phyloP scores from a whole-genome alignment of 345 rosid genomes.

The Eucalyptus rudis region DNA sequence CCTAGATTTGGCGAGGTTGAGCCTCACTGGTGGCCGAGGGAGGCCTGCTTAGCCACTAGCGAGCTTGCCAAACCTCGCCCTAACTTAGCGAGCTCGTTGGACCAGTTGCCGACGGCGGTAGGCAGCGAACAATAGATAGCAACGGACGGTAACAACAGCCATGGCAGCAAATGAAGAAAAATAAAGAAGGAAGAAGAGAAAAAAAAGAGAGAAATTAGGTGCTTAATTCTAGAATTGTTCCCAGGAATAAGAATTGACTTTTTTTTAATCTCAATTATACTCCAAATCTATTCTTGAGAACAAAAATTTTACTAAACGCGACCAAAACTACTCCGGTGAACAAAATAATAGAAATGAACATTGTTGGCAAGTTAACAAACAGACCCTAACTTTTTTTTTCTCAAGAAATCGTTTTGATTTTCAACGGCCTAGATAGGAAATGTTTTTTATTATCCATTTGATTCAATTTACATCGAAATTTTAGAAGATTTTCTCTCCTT shows the following conservation, averaged over 20 bases:
- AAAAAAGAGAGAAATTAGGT: too few relatives aligned
- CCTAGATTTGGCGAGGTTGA: fast-evolving
- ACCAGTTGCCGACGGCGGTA: fast-evolving
- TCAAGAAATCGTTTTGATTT: neutral
- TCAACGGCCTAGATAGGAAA: fast-evolving
- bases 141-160: fast-evolving
- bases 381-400: neutral
- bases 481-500: neutral
- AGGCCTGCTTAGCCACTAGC: fast-evolving
- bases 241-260: fast-evolving
- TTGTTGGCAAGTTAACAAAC: too few relatives aligned
- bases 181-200: too few relatives aligned
- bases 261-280: too few relatives aligned
- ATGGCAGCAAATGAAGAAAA: too few relatives aligned
- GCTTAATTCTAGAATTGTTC: too few relatives aligned
- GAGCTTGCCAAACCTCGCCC: fast-evolving
- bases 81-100: fast-evolving
- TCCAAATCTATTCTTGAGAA: fast-evolving
- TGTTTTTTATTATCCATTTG: neutral
- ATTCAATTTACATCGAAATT: neutral
- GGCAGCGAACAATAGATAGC: fast-evolving
- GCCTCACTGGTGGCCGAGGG: fast-evolving
- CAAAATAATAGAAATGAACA: fast-evolving
- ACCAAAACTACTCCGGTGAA: too few relatives aligned
- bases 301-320: fast-evolving